phyloP scores from a whole-genome alignment of 768 basidiomycete genomes.

The Strobilomyces dryophilus region DNA sequence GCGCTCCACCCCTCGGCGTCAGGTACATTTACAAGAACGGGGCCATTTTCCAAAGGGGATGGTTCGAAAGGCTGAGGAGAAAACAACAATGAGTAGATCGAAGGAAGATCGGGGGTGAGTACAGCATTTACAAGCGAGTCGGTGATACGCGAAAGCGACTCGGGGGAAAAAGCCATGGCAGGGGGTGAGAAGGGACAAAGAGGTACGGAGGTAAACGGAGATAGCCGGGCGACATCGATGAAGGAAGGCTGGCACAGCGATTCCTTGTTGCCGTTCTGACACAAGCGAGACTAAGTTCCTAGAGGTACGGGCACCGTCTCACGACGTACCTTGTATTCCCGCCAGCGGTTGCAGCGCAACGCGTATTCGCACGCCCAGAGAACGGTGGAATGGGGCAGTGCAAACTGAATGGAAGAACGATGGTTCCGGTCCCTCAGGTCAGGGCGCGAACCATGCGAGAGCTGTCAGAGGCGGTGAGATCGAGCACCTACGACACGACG shows the following conservation, averaged over 20 bases:
- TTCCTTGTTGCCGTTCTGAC: conserved; percentile 31
- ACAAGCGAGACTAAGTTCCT: conserved; percentile 1
- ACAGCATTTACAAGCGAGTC: conserved; percentile 54
- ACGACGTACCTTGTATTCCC: conserved; percentile 50
- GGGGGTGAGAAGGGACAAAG: conserved; percentile 28
- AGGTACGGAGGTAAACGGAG: conserved; percentile 20
- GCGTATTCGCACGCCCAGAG: conserved; percentile 70
- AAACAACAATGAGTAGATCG: conserved; percentile 55
- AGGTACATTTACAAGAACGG: conserved; percentile 62
- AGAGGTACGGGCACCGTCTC: background rate
- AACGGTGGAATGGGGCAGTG: conserved; percentile 54
- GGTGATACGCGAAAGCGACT: conserved; percentile 41
- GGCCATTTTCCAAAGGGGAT: conserved; percentile 34
- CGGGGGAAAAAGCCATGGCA: conserved; percentile 33
- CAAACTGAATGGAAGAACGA: conserved; percentile 68
- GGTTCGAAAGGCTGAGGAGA: conserved; percentile 42
- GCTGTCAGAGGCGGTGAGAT: conserved; percentile 22
- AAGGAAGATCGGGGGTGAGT: conserved; percentile 43
- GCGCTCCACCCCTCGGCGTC: conserved; percentile 70
- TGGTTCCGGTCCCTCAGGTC: conserved; percentile 71
- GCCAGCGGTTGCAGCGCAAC: conserved; percentile 57
- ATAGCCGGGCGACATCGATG: conserved; percentile 22
- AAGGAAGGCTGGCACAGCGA: conserved; percentile 22
- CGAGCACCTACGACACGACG: conserved; percentile 1
- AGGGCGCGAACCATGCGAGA: conserved; percentile 66